A percentile compares a stretch with the other conserved stretches of the same genome.
phyloP scores from a whole-genome alignment of 352 stramenopile species.

The Phytophthora vignae region DNA sequence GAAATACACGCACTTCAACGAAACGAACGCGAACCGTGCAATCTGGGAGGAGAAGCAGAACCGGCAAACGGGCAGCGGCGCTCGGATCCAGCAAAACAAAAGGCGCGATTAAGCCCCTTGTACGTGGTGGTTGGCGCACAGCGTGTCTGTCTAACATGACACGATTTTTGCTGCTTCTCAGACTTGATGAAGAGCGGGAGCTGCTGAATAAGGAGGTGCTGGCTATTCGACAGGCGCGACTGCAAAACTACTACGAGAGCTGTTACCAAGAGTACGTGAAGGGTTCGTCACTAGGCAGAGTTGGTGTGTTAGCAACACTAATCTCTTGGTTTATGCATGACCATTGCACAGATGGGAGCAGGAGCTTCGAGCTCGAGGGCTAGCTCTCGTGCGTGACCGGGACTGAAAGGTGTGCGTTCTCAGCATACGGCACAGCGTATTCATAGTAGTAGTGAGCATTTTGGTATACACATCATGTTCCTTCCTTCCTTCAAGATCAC shows the following conservation, averaged over 20 bases:
- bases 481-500: not conserved
- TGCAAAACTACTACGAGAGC: slow-evolving; percentile 78
- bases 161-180: slow-evolving; percentile 13
- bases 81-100: slow-evolving; percentile 61
- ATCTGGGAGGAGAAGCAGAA: slow-evolving; percentile 85
- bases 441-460: not conserved
- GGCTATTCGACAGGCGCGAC: slow-evolving; percentile 64
- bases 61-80: slow-evolving; percentile 55
- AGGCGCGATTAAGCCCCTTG: slow-evolving; percentile 37
- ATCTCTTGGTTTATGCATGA: not conserved
- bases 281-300: not conserved
- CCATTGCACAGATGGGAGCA: slow-evolving; percentile 61
- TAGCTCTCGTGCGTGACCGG: slow-evolving; percentile 74
- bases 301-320: not conserved
- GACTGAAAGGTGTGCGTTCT: slow-evolving; percentile 43
- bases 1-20: slow-evolving; percentile 61
- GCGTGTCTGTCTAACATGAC: slow-evolving; percentile 3
- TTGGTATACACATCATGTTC: not conserved
- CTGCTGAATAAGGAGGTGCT: slow-evolving; percentile 80
- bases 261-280: slow-evolving; percentile 73
- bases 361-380: slow-evolving; percentile 68
- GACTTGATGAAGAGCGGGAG: slow-evolving; percentile 76
- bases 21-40: slow-evolving; percentile 58
- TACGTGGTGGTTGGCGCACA: not conserved
- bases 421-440: not conserved